Evolutionary conservation across 352 stramenopile genomes (phyloP).

Genomic region (Phytophthora ohioensis): DNA sequence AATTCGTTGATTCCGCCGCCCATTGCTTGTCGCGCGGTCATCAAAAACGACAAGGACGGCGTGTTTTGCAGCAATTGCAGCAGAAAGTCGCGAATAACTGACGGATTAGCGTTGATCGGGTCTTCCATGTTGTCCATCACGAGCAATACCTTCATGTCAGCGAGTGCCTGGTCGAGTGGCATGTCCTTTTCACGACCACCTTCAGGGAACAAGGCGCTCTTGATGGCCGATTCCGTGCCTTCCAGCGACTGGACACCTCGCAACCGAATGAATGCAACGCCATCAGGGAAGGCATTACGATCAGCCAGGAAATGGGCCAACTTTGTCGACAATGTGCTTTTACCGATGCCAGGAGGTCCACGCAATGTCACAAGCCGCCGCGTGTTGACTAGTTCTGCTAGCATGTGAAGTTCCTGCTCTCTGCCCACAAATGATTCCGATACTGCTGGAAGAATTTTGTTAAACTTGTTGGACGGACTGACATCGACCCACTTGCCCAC

Average conservation of each 20-base stretch:
- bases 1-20: slow-evolving; percentile 73
- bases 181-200: slow-evolving; percentile 71
- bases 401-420: slow-evolving; percentile 77
- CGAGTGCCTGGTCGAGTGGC: slow-evolving; percentile 61
- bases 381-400: slow-evolving; percentile 65
- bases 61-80: slow-evolving; percentile 73
- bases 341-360: slow-evolving; percentile 79
- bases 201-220: slow-evolving; percentile 70
- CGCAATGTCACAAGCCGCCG: slow-evolving; percentile 76
- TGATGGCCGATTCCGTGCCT: slow-evolving; percentile 79
- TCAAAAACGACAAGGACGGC: slow-evolving; percentile 65
- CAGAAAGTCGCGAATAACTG: slow-evolving; percentile 66
- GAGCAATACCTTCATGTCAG: slow-evolving; percentile 68
- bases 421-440: slow-evolving; percentile 79
- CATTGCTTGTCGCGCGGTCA: slow-evolving; percentile 81
- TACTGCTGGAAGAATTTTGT: slow-evolving; percentile 70
- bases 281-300: slow-evolving; percentile 75
- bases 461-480: slow-evolving; percentile 72
- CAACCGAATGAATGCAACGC: slow-evolving; percentile 78
- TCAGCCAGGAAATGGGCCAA: slow-evolving; percentile 79
- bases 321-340: slow-evolving; percentile 79
- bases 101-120: slow-evolving; percentile 72
- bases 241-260: slow-evolving; percentile 76
- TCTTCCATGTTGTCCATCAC: slow-evolving; percentile 90
- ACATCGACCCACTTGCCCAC: slow-evolving; percentile 82